These are phyloP conservation scores for Eremothecium gossypii DNA, from an alignment of 1,139 yeast genomes.

Conservation along the genomic window DNA sequence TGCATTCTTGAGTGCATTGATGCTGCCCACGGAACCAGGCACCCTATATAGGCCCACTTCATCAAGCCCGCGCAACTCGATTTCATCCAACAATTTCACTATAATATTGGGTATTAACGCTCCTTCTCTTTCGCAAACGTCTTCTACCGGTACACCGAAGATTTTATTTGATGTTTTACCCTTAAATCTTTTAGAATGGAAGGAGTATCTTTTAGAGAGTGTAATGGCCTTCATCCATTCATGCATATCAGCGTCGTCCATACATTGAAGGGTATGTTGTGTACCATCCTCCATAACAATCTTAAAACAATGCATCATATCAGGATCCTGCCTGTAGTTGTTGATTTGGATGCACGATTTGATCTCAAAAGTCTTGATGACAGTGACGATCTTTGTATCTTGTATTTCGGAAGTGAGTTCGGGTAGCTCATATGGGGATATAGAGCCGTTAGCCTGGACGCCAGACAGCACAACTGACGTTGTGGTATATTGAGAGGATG, in stretches of 20 bases:
- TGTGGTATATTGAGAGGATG: constrained; percentile 33
- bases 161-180: constrained; percentile 40
- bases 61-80: constrained; percentile 75
- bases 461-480: constrained; percentile 20
- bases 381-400: constrained; percentile 46
- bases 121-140: constrained; percentile 65
- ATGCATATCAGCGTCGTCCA: constrained; percentile 51
- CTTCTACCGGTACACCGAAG: constrained; percentile 82
- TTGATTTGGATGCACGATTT: constrained; percentile 35
- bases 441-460: constrained; percentile 33
- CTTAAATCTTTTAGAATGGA: constrained; percentile 32
- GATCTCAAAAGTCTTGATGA: constrained; percentile 49
- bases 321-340: constrained; percentile 28
- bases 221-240: constrained; percentile 58
- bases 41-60: constrained; percentile 91
- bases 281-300: constrained; percentile 45
- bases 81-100: constrained; percentile 54
- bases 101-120: constrained; percentile 57
- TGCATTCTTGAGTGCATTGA: constrained; percentile 56
- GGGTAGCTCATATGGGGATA: constrained; percentile 53
- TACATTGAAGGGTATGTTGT: constrained; percentile 64
- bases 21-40: constrained; percentile 78
- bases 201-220: constrained; percentile 36
- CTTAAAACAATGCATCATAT: constrained; percentile 42
- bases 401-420: constrained; percentile 36